Evolutionary conservation across 768 basidiomycete species (phyloP).

Genomic region (Astraeus odoratus): DNA sequence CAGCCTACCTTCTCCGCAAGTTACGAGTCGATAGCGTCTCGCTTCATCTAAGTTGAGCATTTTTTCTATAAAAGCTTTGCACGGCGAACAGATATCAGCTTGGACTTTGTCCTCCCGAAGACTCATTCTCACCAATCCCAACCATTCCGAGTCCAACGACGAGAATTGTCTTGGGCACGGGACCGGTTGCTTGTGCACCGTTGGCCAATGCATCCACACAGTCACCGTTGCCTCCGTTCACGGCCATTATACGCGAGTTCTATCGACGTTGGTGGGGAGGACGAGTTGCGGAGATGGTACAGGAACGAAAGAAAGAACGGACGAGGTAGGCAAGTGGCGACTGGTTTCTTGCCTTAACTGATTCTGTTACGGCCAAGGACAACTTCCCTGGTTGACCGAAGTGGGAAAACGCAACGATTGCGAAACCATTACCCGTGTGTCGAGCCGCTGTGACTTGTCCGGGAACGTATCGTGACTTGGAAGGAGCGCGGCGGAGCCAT

Average conservation of each 20-base stretch:
- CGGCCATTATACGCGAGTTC: too few relatives aligned
- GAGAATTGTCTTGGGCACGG: constrained; percentile 6
- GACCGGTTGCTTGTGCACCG: background rate
- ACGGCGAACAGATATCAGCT: background rate
- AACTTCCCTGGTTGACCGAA: background rate
- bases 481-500: too few relatives aligned
- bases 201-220: background rate
- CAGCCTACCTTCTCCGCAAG: constrained; percentile 49
- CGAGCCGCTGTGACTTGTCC: background rate
- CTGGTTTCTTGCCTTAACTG: background rate
- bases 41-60: constrained; percentile 49
- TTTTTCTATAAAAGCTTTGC: constrained; percentile 61
- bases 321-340: background rate
- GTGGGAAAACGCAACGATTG: background rate
- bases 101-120: background rate
- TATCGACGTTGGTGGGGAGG: too few relatives aligned
- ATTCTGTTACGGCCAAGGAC: background rate
- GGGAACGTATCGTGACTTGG: too few relatives aligned
- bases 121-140: constrained; percentile 38
- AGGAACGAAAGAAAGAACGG: too few relatives aligned
- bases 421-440: background rate
- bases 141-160: constrained; percentile 55
- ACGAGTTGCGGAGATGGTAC: too few relatives aligned
- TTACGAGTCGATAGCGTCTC: constrained; percentile 45
- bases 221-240: background rate